Evolutionary conservation across 169 alveolate species (phyloP).

Genomic region (Cytauxzoon felis): DNA sequence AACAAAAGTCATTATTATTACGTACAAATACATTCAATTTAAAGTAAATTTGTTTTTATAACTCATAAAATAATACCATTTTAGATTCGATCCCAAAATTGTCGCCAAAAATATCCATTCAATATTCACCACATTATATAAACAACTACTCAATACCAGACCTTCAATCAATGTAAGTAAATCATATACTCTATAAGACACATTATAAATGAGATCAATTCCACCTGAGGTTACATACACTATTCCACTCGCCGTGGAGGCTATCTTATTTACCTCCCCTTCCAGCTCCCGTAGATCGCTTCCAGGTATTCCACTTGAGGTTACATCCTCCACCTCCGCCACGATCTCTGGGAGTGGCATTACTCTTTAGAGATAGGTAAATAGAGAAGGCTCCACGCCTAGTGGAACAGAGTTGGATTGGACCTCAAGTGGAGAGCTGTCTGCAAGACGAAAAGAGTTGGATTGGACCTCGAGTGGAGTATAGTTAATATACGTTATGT

Average conservation of each 20-base stretch:
- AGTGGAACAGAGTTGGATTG: neutral
- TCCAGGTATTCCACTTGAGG: no score
- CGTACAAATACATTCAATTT: no score
- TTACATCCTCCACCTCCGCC: no score
- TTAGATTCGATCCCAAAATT: neutral
- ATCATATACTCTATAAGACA: neutral
- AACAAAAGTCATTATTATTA: neutral
- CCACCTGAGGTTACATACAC: neutral
- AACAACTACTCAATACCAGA: neutral
- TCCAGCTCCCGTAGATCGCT: no score
- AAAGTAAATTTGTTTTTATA: no score
- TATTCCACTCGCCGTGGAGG: neutral
- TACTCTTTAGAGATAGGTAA: neutral
- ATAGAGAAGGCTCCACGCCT: neutral
- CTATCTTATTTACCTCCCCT: no score
- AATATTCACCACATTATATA: slow-evolving; percentile 1
- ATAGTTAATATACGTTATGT: neutral
- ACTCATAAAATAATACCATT: slow-evolving; percentile 6
- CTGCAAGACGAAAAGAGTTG: neutral
- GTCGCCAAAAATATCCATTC: slow-evolving; percentile 15
- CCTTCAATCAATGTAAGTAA: neutral
- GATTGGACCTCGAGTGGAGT: neutral
- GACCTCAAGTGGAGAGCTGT: neutral
- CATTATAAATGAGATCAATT: neutral
- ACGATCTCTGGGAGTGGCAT: no score